A percentile compares a stretch with the other conserved stretches of the same genome.
phyloP scores from a whole-genome alignment of 108 stramenopile genomes.

The Nitzschia sp. region DNA sequence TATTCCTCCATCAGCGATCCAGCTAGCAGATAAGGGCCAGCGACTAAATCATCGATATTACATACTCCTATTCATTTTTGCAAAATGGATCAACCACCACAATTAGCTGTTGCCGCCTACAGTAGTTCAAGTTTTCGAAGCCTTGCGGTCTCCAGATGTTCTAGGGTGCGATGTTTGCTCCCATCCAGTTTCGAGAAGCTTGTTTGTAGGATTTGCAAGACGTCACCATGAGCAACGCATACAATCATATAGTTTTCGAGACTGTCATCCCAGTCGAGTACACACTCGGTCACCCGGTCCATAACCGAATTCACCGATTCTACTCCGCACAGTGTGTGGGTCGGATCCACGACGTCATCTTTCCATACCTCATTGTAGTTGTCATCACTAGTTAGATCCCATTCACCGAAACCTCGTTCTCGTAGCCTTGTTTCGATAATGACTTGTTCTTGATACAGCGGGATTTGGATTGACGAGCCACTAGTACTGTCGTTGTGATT shows the following conservation, averaged over 20 bases:
- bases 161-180: slow-evolving; percentile 60
- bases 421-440: slow-evolving; percentile 60
- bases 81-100: too few species aligned
- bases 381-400: slow-evolving; percentile 59
- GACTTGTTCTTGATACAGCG: slow-evolving; percentile 39
- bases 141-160: slow-evolving; percentile 84
- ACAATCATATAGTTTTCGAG: slow-evolving; percentile 39
- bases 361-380: slow-evolving; percentile 85
- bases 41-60: too few species aligned
- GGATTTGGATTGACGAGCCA: background rate
- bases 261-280: slow-evolving; percentile 52
- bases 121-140: slow-evolving; percentile 34
- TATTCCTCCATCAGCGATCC: too few species aligned
- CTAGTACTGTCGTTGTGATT: background rate
- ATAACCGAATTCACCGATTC: slow-evolving; percentile 77
- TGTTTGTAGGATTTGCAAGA: slow-evolving; percentile 88
- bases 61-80: too few species aligned
- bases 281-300: slow-evolving; percentile 55
- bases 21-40: too few species aligned
- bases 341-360: slow-evolving; percentile 58
- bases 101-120: too few species aligned
- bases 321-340: slow-evolving; percentile 63
- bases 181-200: slow-evolving; percentile 66
- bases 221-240: slow-evolving; percentile 89
- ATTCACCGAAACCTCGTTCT: slow-evolving; percentile 84